A percentile compares a stretch with the other conserved stretches of the same genome.
These are phyloP conservation scores for Astrocystis sublimbata DNA, from an alignment of 495 filamentous ascomycete genomes.

Conservation along the genomic window DNA sequence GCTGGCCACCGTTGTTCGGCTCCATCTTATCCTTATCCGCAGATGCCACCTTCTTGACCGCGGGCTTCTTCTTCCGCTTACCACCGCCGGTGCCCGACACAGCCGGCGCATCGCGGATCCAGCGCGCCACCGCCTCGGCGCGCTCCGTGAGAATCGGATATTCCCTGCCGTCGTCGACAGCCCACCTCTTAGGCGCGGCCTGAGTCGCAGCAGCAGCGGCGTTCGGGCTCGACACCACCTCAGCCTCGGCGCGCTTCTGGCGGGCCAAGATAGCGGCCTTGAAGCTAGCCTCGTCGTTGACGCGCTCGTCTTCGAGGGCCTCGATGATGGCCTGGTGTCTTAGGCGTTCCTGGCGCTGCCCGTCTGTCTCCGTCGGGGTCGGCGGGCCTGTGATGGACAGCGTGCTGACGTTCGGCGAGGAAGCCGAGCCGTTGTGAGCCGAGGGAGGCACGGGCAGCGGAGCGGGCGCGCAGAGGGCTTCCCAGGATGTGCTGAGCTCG, in stretches of 20 bases:
- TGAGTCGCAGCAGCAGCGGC: constrained; percentile 27
- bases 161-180: constrained; percentile 64
- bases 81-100: constrained; percentile 34
- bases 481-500: constrained; percentile 62
- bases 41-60: constrained; percentile 24
- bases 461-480: constrained; percentile 67
- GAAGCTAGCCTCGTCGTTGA: constrained; percentile 64
- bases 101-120: constrained; percentile 65
- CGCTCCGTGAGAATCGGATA: constrained; percentile 69
- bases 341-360: constrained; percentile 54
- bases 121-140: constrained; percentile 64
- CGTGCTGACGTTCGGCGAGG: constrained; percentile 22
- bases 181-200: constrained; percentile 58
- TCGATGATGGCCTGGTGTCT: constrained; percentile 66
- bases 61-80: constrained; percentile 46
- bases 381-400: constrained; percentile 19
- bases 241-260: constrained; percentile 52
- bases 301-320: constrained; percentile 63
- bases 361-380: constrained; percentile 39
- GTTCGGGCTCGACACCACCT: constrained; percentile 21
- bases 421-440: constrained; percentile 21
- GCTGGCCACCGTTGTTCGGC: background rate
- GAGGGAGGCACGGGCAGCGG: constrained; percentile 53
- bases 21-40: constrained; percentile 12
- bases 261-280: constrained; percentile 60